phyloP scores from a whole-genome alignment of 371 early-diverging fungal species.

The Caulochytrium protostelioides region DNA sequence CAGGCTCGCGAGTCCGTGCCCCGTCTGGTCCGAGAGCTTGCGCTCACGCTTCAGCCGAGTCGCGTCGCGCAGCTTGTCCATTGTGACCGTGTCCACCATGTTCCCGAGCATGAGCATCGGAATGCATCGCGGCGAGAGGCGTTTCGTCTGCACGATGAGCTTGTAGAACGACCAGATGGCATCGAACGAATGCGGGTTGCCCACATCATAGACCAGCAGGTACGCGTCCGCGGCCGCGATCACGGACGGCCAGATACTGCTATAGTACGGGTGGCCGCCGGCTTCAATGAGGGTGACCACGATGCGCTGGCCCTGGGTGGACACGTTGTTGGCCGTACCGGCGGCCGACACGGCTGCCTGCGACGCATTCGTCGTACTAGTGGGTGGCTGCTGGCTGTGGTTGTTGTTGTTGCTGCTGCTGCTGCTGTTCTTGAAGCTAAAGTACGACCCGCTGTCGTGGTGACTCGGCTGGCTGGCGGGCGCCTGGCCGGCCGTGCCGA shows the following conservation, averaged over 20 bases:
- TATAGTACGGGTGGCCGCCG: constrained; percentile 11
- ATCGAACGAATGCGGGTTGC: constrained; percentile 7
- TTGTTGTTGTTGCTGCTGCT: constrained; percentile 4
- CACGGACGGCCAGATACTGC: constrained; percentile 6
- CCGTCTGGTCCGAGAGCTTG: constrained; percentile 2
- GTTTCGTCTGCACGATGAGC: constrained; percentile 9
- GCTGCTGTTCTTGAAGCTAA: background rate
- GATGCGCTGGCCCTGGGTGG: constrained; percentile 11
- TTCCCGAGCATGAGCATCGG: constrained; percentile 14
- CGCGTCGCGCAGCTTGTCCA: background rate
- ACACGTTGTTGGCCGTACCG: no score
- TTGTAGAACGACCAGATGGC: constrained; percentile 8
- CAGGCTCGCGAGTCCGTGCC: constrained; percentile 7
- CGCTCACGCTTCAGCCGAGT: background rate
- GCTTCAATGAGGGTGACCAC: constrained; percentile 11
- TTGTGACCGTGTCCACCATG: constrained; percentile 14
- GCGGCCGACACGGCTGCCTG: no score
- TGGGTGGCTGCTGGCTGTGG: no score
- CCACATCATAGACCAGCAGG: constrained; percentile 17
- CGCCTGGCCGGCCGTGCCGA: constrained; percentile 1
- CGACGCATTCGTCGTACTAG: no score
- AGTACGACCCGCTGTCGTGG: background rate
- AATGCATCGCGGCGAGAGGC: constrained; percentile 3
- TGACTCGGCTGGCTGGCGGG: background rate
- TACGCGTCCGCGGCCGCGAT: constrained; percentile 14